Percentiles rank a stretch among this genome's conserved stretches.
Conservation (phyloP, 352 stramenopile genomes). For the Phytophthora pseudosyringae region DNA sequence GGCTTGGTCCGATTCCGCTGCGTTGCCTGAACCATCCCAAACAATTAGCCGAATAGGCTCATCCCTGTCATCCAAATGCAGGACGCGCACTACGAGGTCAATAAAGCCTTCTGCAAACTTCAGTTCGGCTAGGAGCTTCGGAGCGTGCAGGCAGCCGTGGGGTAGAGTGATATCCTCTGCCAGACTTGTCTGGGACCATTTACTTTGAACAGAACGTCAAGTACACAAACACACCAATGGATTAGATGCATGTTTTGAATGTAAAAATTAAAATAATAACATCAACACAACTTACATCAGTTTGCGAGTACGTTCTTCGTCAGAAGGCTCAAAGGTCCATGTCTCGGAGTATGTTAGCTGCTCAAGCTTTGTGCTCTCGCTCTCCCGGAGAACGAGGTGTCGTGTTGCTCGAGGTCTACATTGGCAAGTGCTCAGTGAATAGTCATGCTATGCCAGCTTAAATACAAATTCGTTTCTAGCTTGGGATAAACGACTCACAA, state of each 20-base stretch:
- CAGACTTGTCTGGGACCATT: constrained; percentile 54
- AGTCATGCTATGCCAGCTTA: neutral
- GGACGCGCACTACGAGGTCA: constrained; percentile 67
- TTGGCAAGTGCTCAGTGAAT: neutral
- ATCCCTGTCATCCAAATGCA: constrained; percentile 46
- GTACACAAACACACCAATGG: neutral
- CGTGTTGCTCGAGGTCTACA: constrained; percentile 49
- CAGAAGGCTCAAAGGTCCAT: constrained; percentile 71
- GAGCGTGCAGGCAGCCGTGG: constrained; percentile 48
- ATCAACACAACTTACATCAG: constrained; percentile 41
- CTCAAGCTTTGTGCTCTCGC: constrained; percentile 36
- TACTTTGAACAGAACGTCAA: constrained; percentile 32
- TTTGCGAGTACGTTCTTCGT: constrained; percentile 50
- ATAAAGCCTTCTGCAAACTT: constrained; percentile 55
- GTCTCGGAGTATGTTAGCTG: constrained; percentile 53
- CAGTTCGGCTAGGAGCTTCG: constrained; percentile 51
- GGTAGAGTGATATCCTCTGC: constrained; percentile 56
- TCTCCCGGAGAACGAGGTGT: constrained; percentile 64
- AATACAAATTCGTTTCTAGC: no score
- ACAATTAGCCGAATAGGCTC: constrained; percentile 53
- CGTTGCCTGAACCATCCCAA: constrained; percentile 71
- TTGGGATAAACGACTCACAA: constrained; percentile 40
- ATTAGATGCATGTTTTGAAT: no score
- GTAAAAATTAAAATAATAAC: neutral
- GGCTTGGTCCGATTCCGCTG: constrained; percentile 13